Evolutionary conservation across 805 yeast species (phyloP), one percentile per base, ranked within the genome.

Genomic region (Kluyveromyces wickerhamii): DNA sequence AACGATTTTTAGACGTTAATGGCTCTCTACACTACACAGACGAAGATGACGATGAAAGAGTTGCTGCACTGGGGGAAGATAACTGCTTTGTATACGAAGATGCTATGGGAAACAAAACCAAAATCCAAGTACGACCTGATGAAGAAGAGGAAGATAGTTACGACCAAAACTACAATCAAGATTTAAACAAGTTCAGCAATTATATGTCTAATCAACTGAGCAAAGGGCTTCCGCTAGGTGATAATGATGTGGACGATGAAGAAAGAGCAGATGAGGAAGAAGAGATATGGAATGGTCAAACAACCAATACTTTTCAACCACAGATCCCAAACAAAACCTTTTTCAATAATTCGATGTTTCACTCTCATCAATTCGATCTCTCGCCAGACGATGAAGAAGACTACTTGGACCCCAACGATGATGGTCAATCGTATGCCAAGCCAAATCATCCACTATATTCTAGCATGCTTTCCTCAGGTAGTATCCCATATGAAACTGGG

Each of bases 381-480:
- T 60, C 55, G 21, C 58, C 52, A 29, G 65, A 65, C 19, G 71
- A 71, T 18, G 82, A 72, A 10, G 86, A 80, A 40, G 87, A 78
- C 40, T 79, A 81, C 48, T 74, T 73, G 46, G 88, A 81, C 51
- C 88, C 89, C 1, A 79, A 81, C 49, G 89, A 82, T 53, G 89
- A 81, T 49, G 89, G 89, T 0, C 75, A 73, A 50, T 77, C 84
- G 1, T 81, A 81, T 54, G 74, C 75, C 35, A 78, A 74, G 51
- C 65, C 69, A 16, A 61, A 67, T 26, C 74, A 77, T 47, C 79
- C 84, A 5, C 55, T 79, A 36, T 79, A 80, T 44, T 51, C 47
- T 32, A 59, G 46, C 44, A 50, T 54, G 52, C 45, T 52, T 20
- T 54, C 56, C 2, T 54, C 45, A 4, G 41, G 56, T 42, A 19